Percentiles rank a stretch among this genome's conserved stretches.
Conservation (phyloP, 2,329 filamentous ascomycete genomes). For the Colletotrichum scovillei region DNA sequence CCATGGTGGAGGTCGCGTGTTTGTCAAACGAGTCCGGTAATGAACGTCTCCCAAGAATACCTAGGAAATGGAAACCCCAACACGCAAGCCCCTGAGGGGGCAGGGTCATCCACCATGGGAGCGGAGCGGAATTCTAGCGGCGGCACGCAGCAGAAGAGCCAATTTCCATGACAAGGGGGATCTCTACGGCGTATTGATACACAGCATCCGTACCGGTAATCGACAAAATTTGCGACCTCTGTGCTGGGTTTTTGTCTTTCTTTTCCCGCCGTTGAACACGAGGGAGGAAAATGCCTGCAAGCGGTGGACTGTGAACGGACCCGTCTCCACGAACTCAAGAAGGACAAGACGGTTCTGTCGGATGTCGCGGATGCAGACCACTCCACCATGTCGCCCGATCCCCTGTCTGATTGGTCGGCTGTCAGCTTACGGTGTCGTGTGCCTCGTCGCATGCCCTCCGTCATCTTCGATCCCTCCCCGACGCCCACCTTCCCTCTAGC, state of each 20-base stretch:
- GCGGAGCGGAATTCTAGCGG: conserved; percentile 1
- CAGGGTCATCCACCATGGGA: not conserved
- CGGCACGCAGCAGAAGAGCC: not conserved
- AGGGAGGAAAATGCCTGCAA: not conserved
- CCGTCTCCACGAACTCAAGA: not conserved
- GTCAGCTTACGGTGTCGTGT: conserved; percentile 12
- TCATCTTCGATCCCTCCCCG: conserved; percentile 19
- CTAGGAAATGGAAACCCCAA: not conserved
- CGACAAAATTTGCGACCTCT: not conserved
- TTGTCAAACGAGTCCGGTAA: not conserved
- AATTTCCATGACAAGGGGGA: not conserved
- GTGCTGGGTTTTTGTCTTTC: not conserved
- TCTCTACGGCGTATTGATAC: not conserved
- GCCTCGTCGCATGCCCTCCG: conserved; percentile 4
- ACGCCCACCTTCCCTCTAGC: not conserved
- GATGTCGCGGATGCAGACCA: conserved; percentile 30
- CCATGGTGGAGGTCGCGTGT: conserved; percentile 10
- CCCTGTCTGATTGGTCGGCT: conserved; percentile 12
- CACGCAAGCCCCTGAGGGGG: not conserved
- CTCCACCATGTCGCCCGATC: conserved; percentile 3
- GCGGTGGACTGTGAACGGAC: conserved; percentile 18
- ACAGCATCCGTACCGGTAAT: not conserved
- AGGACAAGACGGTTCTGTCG: conserved; percentile 28
- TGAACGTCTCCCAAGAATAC: not conserved
- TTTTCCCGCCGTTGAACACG: not conserved